Base-by-base conservation (phyloP, 2,329 filamentous ascomycete genomes). In the Graphilbum sp. region DNA sequence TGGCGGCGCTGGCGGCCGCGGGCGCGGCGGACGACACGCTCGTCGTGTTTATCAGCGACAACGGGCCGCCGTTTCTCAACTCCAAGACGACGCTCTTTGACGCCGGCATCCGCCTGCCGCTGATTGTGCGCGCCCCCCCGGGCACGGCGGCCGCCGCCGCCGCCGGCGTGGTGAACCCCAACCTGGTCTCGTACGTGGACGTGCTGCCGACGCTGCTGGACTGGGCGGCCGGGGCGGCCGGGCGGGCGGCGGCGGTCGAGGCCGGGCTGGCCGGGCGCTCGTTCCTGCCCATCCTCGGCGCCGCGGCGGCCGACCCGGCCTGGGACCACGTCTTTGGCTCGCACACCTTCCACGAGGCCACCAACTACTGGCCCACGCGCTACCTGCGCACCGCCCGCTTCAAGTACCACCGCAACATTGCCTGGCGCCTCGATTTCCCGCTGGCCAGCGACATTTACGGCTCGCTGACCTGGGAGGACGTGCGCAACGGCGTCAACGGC, bases 381-480 rank as follows among this genome's bases (percentile, higher is more conserved):
- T 61, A 56, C 43, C 50, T 67, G 27, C 60, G 64, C n/a, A 56
- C 49, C 3, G 47, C 45, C 0, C 48, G 50, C 5, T 66, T 56
- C 54, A 68, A 67, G 46, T 67, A 67, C 44, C 64, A 68, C 44
- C 58, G 65, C 15, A 68, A 68, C 35, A 50, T 67, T 1, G 58
- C 59, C 13, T 67, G 61, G 61, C 51, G 54, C 3, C 57, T 69
- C 0, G 63, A 67, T 40, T 67, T 68, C 41, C 60, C 63, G 2
- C 63, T 68, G 35, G 56, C 61, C 0, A 55, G 53, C 11, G 64
- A 67, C 43, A 49, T 68, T 0, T 67, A 66, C 40, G 58, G 50
- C 4, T 57, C 52, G 1, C 46, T 64, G 8, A 54, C 56, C 0
- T 67, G 56, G 42, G 62, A 68, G 15, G 61, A 54, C 0, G 57